A percentile compares a stretch with the other conserved stretches of the same genome.
Evolutionary conservation across 148 eudicot species (phyloP).

Genomic region (Rhododendron simsii): DNA sequence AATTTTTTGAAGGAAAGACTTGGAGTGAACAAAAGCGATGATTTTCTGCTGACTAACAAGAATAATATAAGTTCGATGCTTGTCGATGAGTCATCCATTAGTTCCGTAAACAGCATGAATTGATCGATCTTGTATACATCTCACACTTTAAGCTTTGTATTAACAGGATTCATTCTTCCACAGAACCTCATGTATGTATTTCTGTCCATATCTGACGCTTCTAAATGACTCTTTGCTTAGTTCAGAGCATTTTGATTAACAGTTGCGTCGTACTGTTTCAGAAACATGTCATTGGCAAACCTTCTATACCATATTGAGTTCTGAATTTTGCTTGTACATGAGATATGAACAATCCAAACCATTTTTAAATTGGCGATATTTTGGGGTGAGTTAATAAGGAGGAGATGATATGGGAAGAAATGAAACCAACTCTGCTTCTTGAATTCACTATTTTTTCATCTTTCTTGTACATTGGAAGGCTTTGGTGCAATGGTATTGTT

Average conservation of each 20-base stretch:
- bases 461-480: not conserved
- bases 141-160: not conserved
- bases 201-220: not conserved
- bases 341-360: not conserved
- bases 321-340: not conserved
- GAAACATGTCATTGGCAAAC: not conserved
- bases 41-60: conserved; percentile 2
- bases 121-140: not conserved
- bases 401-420: not conserved
- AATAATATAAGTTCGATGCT: not conserved
- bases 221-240: not conserved
- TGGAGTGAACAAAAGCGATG: conserved; percentile 62
- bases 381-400: not conserved
- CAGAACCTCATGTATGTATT: not conserved
- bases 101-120: not conserved
- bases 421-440: not conserved
- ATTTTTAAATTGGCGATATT: not conserved
- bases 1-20: conserved; percentile 84
- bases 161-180: not conserved
- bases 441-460: not conserved
- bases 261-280: not conserved
- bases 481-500: not conserved
- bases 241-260: not conserved
- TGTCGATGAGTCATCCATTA: not conserved
- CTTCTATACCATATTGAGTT: not conserved